These are phyloP conservation scores for Podospora didyma DNA, from an alignment of 495 filamentous ascomycete species.

Conservation along the genomic window DNA sequence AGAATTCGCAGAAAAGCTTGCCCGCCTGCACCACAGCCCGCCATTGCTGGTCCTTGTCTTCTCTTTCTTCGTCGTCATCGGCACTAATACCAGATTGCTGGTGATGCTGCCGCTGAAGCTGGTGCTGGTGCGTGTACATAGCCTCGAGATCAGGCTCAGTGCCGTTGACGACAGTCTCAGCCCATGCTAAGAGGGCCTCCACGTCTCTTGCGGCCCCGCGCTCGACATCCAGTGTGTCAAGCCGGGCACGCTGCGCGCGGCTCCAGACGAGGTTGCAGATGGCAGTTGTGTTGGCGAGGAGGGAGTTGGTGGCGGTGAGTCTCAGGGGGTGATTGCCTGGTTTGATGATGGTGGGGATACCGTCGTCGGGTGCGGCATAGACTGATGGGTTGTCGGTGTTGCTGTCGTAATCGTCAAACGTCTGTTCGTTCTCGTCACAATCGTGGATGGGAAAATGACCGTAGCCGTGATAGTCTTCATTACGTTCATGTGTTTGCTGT, in stretches of 20 bases:
- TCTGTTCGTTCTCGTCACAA: not conserved
- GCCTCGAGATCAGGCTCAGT: not conserved
- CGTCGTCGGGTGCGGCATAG: not conserved
- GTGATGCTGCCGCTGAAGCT: not conserved
- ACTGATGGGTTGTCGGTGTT: not conserved
- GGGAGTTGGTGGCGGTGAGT: slow-evolving; percentile 2
- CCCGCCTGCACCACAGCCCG: not conserved
- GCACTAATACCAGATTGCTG: not conserved
- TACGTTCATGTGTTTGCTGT: no score
- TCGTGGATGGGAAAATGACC: slow-evolving; percentile 12
- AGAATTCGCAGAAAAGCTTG: slow-evolving; percentile 3
- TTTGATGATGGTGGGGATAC: not conserved
- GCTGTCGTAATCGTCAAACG: no score
- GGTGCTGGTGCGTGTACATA: not conserved
- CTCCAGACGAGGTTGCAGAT: slow-evolving; percentile 29
- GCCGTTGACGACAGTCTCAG: slow-evolving; percentile 19
- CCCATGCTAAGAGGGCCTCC: slow-evolving; percentile 20
- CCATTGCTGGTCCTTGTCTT: not conserved
- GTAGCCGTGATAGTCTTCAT: no score
- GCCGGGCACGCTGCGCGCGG: slow-evolving; percentile 15
- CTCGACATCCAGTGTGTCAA: slow-evolving; percentile 16
- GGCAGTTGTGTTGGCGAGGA: slow-evolving; percentile 24
- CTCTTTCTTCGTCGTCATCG: not conserved
- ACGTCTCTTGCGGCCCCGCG: slow-evolving; percentile 18
- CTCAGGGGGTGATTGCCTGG: not conserved